These are phyloP conservation scores for Oryza nivara DNA, from an alignment of 176 grass and related monocot genomes.

Conservation along the genomic window DNA sequence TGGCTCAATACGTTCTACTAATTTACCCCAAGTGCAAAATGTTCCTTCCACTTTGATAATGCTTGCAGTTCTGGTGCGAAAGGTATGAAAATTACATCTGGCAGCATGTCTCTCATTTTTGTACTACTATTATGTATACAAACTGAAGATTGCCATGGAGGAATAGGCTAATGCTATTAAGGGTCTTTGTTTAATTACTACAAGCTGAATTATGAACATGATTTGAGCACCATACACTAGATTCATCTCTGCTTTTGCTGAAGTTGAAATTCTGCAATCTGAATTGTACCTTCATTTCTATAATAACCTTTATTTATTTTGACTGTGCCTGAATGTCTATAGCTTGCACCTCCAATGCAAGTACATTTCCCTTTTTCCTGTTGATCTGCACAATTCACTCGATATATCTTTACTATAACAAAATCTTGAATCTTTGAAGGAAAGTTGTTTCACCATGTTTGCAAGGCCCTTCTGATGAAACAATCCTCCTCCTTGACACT, in stretches of 20 bases:
- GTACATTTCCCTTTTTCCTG: neutral
- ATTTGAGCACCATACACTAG: neutral
- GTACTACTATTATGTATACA: too few relatives aligned
- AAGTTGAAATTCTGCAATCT: neutral
- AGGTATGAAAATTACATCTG: too few relatives aligned
- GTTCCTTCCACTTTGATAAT: too few relatives aligned
- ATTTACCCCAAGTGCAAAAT: too few relatives aligned
- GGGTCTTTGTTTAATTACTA: neutral
- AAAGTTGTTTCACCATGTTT: constrained; percentile 63
- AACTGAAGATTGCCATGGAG: neutral
- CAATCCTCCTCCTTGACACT: constrained; percentile 35
- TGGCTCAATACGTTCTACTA: too few relatives aligned
- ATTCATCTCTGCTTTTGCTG: constrained; percentile 7
- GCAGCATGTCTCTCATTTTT: too few relatives aligned
- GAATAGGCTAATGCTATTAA: neutral
- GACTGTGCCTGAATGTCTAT: neutral
- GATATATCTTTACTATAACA: neutral
- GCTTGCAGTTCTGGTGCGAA: too few relatives aligned
- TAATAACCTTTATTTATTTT: neutral
- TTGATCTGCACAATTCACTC: neutral
- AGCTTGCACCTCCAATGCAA: neutral
- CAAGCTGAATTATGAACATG: neutral
- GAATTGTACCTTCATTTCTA: neutral
- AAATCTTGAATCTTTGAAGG: constrained; percentile 39
- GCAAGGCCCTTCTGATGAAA: constrained; percentile 54